phyloP scores from a whole-genome alignment of 495 filamentous ascomycete species.

The Bacidia gigantensis region DNA sequence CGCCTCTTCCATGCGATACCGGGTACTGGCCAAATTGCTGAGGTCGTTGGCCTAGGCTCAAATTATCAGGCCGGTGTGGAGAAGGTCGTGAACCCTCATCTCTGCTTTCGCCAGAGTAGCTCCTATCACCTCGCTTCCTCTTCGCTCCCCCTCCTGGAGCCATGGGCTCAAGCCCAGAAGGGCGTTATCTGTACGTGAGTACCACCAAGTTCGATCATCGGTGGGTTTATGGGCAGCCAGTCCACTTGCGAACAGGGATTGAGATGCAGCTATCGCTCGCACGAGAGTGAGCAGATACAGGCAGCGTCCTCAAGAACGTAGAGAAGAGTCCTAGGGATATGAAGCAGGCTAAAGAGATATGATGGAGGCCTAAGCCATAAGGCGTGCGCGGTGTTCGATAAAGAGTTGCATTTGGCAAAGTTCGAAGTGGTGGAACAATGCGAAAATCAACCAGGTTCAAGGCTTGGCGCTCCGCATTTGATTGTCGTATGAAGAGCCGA shows the following conservation, averaged over 20 bases:
- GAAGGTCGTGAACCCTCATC: conserved; percentile 45
- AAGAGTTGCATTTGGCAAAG: too few relatives aligned
- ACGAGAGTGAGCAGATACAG: too few relatives aligned
- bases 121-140: conserved; percentile 44
- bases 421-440: too few relatives aligned
- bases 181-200: background rate
- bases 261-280: too few relatives aligned
- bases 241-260: background rate
- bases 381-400: too few relatives aligned
- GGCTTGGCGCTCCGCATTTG: too few relatives aligned
- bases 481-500: too few relatives aligned
- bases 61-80: conserved; percentile 47
- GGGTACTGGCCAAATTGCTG: conserved; percentile 23
- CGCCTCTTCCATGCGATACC: conserved; percentile 26
- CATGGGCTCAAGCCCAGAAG: conserved; percentile 20
- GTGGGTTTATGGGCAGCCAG: background rate
- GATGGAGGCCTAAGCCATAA: too few relatives aligned
- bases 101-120: conserved; percentile 35
- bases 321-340: too few relatives aligned
- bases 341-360: too few relatives aligned
- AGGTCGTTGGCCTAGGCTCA: conserved; percentile 43
- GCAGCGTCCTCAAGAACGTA: too few relatives aligned
- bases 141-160: conserved; percentile 41
- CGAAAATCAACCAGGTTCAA: too few relatives aligned
- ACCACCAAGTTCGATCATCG: background rate